These are phyloP conservation scores for Heterobasidion parviporum DNA, from an alignment of 1,284 basidiomycete species.

Conservation along the genomic window DNA sequence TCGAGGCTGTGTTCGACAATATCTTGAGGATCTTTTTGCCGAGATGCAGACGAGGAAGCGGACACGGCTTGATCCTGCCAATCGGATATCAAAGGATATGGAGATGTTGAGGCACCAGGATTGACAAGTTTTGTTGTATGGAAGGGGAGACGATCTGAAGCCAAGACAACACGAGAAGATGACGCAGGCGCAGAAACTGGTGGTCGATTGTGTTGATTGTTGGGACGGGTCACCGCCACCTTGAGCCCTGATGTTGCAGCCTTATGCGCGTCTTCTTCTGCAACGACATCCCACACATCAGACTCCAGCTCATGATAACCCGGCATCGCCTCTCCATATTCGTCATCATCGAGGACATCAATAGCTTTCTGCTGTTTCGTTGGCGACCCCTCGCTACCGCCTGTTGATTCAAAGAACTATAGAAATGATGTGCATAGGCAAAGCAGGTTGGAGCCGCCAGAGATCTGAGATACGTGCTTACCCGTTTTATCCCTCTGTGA, in stretches of 20 bases:
- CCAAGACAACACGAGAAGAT: neutral
- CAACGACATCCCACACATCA: constrained; percentile 8
- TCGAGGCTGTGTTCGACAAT: constrained; percentile 17
- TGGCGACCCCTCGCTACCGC: constrained; percentile 16
- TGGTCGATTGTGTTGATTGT: neutral
- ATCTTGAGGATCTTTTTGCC: neutral
- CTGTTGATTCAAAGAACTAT: constrained; percentile 49
- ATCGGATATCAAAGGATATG: neutral
- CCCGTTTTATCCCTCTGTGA: constrained; percentile 51
- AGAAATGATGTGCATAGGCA: too few species aligned
- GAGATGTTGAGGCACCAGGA: neutral
- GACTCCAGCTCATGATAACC: constrained; percentile 33
- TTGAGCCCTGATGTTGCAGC: neutral
- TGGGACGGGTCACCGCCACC: neutral
- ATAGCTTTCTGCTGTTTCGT: constrained; percentile 33
- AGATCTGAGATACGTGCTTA: constrained; percentile 21
- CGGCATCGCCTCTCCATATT: constrained; percentile 38
- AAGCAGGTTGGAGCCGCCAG: neutral
- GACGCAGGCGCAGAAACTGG: constrained; percentile 4
- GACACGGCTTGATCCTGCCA: neutral
- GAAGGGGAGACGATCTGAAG: neutral
- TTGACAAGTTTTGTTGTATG: neutral
- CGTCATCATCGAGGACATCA: constrained; percentile 8
- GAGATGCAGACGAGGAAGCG: neutral
- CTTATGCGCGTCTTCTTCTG: constrained; percentile 9